Evolutionary conservation across 2,329 filamentous ascomycete species (phyloP), one percentile per base, ranked within the genome.

Genomic region (Diaporthe eres): DNA sequence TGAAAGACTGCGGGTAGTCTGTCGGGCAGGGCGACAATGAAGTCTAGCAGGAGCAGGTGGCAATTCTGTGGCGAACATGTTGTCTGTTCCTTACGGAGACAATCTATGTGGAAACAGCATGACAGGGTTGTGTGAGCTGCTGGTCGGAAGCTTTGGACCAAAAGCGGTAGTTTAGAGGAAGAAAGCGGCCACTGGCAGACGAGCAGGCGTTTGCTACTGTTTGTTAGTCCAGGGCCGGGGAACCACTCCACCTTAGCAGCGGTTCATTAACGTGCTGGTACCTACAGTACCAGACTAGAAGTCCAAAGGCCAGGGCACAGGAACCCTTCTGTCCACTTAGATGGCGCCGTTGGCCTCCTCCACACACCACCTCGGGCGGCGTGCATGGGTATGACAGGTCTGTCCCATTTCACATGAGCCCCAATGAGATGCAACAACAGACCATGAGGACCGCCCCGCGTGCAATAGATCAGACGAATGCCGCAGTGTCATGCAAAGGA

Each of bases 391-490:
- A 25, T 70, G 65, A 42, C 65, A 55, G 71, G 71, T 42, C 51
- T n/a, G 7, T n/a, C 31, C 31, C 22, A 65, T 55, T 73, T 53
- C 58, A 55, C 49, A 65, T 42, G 49, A 57, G 71, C 31, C 71
- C 71, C 71, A 73, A 73, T 73, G 47, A 34, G 34, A 65, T 73
- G 58, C 58, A 47, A 55, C 71, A 65, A 47, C 25, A 42, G 44
- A 31, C 49, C 51, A 65, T 53, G 58, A 39, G 42, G 49, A 34
- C 58, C 6, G 49, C 58, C 71, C 58, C 71, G 49, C 51, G 71
- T 70, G 65, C 65, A n/a, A 53, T 55, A 55, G 49, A 70, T 55
- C 71, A 65, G 57, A 53, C 44, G 61, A 65, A 51, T 65, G 58
- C 47, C 37, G 51, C 22, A 8, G 22, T 53, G 51, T 44, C 58